Evolutionary conservation across 345 rosid species (phyloP), one percentile per base, ranked within the genome.

Genomic region (Eucalyptus marginata): DNA sequence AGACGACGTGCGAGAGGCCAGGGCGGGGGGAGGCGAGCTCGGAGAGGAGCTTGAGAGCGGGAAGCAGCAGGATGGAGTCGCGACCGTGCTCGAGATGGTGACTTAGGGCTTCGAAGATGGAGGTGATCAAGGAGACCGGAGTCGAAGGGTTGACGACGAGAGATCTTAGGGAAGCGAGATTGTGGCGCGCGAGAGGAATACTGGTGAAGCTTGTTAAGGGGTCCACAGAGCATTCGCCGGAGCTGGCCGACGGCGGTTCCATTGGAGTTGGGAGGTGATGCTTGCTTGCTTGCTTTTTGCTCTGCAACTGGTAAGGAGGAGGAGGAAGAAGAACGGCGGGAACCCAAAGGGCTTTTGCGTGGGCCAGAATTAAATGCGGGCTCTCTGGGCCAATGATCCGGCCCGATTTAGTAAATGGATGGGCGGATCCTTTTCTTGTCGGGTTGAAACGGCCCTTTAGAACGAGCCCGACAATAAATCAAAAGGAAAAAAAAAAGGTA

Each of bases 1-100:
- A 88, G 49, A 94, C 79, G 29, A 36, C 36, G 44, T 92, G 86
- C 24, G 96, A 90, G 88, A 94, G 91, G 90, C 87, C 93, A n/a
- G 94, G 89, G 49, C 92, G 92, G 64, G n/a, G 90, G 50, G 90
- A 59, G 43, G 95, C 90, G 90, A 96, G 93, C 87, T 95, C 97
- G 56, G 93, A 51, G 92, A 97, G 96, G 51, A 96, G 96, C 91
- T 94, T 96, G 92, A 96, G 93, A 29, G 87, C 79, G 90, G 93
- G 97, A 88, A 91, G 95, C 83, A 86, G 91, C 88, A 91, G 68
- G 88, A 89, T 36, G 29, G 95, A 80, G 90, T 94, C 93, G 49
- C 89, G 87, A 47, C 86, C 31, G 90, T 68, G 91, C 88, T 68
- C 89, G 90, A 93, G 92, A 64, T 94, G 94, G 90, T 89, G 91